Conservation (phyloP, 345 rosid genomes). For the Dipteronia sinensis region DNA sequence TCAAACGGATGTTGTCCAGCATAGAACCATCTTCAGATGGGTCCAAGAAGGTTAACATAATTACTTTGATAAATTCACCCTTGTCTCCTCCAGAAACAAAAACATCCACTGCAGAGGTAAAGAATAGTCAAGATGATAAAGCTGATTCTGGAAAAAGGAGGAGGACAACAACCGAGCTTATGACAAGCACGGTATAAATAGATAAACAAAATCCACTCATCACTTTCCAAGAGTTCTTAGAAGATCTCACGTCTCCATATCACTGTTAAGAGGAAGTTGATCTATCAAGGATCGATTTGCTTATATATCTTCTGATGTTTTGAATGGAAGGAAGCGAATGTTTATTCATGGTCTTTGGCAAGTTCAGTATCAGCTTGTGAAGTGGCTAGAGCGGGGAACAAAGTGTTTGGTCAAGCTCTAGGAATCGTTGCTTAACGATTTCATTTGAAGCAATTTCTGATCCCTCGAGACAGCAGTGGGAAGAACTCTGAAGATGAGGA, state of each 20-base stretch:
- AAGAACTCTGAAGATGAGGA: conserved; percentile 19
- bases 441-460: background rate
- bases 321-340: background rate
- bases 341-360: background rate
- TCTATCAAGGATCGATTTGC: background rate
- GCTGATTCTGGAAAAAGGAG: conserved; percentile 36
- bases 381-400: conserved; percentile 5
- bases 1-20: conserved; percentile 58
- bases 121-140: conserved; percentile 24
- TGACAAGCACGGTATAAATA: conserved; percentile 52
- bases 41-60: conserved; percentile 35
- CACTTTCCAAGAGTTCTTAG: conserved; percentile 6
- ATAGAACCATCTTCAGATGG: conserved; percentile 52
- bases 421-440: background rate
- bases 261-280: conserved; percentile 20
- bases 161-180: conserved; percentile 50
- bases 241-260: conserved; percentile 5
- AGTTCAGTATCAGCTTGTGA: background rate
- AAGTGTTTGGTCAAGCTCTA: conserved; percentile 11
- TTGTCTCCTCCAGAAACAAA: conserved; percentile 43
- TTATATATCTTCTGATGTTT: conserved; percentile 3
- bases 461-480: background rate
- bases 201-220: conserved; percentile 5
- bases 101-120: conserved; percentile 34
- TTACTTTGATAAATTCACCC: conserved; percentile 59